phyloP scores from a whole-genome alignment of 352 stramenopile genomes.

The Phytophthora colocasiae region DNA sequence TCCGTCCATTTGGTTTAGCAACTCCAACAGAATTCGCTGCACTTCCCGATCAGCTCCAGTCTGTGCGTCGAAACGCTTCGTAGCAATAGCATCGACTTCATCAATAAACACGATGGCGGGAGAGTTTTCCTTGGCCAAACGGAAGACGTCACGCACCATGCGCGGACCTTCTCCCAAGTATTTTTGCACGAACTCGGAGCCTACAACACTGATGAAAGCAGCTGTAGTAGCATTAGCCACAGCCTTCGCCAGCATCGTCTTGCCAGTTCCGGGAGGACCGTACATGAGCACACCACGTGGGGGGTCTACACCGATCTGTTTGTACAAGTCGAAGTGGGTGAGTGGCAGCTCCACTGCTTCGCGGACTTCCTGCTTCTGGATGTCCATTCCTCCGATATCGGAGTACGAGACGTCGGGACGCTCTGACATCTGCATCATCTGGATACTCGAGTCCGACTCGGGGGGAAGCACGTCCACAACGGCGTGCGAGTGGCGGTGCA shows the following conservation, averaged over 20 bases:
- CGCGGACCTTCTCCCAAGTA: constrained; percentile 99
- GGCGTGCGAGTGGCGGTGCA: constrained; percentile 98
- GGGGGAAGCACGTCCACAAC: constrained; percentile 98
- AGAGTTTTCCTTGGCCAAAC: constrained; percentile 98
- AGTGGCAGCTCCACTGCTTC: constrained; percentile 99
- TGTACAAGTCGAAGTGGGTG: constrained; percentile 99
- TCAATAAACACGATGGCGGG: constrained; percentile 99
- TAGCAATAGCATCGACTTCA: constrained; percentile 99
- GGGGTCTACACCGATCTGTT: constrained; percentile 99
- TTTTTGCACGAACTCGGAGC: constrained; percentile 99
- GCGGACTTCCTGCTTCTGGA: constrained; percentile 99
- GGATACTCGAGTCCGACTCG: constrained; percentile 99
- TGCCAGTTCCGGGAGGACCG: constrained; percentile 95
- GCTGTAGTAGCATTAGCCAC: constrained; percentile 99
- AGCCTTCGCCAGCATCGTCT: constrained; percentile 99
- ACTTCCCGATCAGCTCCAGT: constrained; percentile 96
- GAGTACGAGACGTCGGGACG: constrained; percentile 95
- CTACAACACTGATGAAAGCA: constrained; percentile 98
- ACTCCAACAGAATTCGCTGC: constrained; percentile 99
- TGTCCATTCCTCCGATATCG: constrained; percentile 99
- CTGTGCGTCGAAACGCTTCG: constrained; percentile 99
- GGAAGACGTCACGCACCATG: constrained; percentile 99
- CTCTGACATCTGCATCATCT: constrained; percentile 99
- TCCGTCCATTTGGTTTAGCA: constrained; percentile 99
- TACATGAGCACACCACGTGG: constrained; percentile 98